Evolutionary conservation across 371 early-diverging fungal genomes (phyloP).

Genomic region (Quaeritorhiza haematococci): DNA sequence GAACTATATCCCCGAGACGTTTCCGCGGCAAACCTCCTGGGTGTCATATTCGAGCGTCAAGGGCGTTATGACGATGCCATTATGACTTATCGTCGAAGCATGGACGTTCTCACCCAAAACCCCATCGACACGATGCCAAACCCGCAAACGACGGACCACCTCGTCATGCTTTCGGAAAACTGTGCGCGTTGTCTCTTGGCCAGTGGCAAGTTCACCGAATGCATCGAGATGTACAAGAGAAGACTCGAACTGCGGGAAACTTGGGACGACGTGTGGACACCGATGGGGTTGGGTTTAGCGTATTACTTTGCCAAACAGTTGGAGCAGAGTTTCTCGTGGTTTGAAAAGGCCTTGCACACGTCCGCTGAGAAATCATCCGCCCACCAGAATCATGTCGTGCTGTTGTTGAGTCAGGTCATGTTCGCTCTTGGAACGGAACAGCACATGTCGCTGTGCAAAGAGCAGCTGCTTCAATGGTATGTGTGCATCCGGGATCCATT

Average conservation of each 20-base stretch:
- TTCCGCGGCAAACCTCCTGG: slow-evolving; percentile 65
- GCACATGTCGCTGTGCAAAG: slow-evolving; percentile 71
- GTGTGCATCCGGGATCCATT: neutral
- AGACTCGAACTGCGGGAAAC: slow-evolving; percentile 22
- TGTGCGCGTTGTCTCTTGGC: slow-evolving; percentile 60
- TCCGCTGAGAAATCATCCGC: slow-evolving; percentile 33
- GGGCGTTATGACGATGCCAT: slow-evolving; percentile 64
- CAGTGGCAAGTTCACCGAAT: slow-evolving; percentile 14
- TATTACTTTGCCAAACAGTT: slow-evolving; percentile 67
- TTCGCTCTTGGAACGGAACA: slow-evolving; percentile 81
- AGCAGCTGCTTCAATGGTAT: slow-evolving; percentile 61
- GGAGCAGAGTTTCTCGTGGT: slow-evolving; percentile 60
- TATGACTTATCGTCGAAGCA: slow-evolving; percentile 56
- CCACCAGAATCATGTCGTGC: slow-evolving; percentile 47
- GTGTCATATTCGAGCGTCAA: slow-evolving; percentile 68
- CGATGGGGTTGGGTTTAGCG: slow-evolving; percentile 69
- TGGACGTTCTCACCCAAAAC: slow-evolving; percentile 33
- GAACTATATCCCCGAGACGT: slow-evolving; percentile 61
- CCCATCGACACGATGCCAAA: neutral
- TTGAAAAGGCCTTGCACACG: slow-evolving; percentile 65
- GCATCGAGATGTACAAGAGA: slow-evolving; percentile 40
- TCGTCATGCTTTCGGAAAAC: slow-evolving; percentile 45
- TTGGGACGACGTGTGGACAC: slow-evolving; percentile 22
- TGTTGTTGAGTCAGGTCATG: slow-evolving; percentile 75
- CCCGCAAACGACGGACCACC: neutral